Evolutionary conservation across 495 filamentous ascomycete genomes (phyloP), one percentile per base, ranked within the genome.

Genomic region (Trichoderma reesei): DNA sequence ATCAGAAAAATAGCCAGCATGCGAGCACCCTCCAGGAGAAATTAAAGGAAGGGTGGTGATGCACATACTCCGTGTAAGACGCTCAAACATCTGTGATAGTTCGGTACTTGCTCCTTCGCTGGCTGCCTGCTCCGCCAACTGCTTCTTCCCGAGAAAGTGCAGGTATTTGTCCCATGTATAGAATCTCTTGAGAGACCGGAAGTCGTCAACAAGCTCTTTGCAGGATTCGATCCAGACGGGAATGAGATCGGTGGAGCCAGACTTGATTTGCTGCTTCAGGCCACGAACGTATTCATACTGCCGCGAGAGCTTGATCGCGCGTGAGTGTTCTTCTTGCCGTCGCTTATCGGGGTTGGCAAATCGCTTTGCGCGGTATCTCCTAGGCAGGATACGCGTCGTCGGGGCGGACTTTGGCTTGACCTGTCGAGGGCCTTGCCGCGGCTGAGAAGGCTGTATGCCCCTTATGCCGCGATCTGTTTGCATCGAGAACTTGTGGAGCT

Each of bases 161-260:
- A 87, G 79, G 66, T 86, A 86, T 65, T 86, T 88, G 38, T 89
- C 85, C 72, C 84, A 81, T 0, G 88, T 84, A 74, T 92, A 96
- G 70, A 96, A 92, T 6, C 83, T 78, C 65, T 86, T 87, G 64
- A 86, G 88, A 11, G 84, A 82, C 42, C 87, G 81, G 72, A 96
- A 98, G 63, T 92, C 90, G 67, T 92, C 83, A 18, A 92, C 79
- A 20, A 97, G 78, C 61, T 84, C 81, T 69, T 85, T 83, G 0
- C 90, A 90, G 39, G 86, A 86, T 66, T 86, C 80, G 72, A 95
- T 85, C 87, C 90, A 96, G 37, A 84, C 80, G 20, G 79, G 73
- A 16, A 75, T 80, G 14, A 85, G 83, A 59, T 81, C 74, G 3
- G 71, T 60, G 60, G 85, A 78, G 1, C 86, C 86, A 11, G 72